Evolutionary conservation across 345 rosid species (phyloP).

Genomic region (Garcia nutans): DNA sequence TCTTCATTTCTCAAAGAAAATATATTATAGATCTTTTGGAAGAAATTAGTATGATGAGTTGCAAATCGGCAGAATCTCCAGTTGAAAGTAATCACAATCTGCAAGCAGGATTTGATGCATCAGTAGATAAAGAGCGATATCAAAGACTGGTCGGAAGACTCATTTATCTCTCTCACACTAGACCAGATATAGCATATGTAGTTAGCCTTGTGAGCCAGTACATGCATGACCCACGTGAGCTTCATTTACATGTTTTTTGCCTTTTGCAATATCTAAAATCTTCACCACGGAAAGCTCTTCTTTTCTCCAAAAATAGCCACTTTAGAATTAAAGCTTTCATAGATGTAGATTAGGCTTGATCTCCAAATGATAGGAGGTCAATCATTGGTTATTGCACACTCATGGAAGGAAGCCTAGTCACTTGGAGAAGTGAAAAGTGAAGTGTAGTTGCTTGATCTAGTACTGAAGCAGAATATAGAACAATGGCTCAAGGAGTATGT

Average conservation of each 20-base stretch:
- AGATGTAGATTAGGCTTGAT: not conserved
- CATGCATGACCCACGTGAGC: too few relatives aligned
- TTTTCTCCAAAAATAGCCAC: not conserved
- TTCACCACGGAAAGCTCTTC: not conserved
- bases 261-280: not conserved
- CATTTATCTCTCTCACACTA: too few relatives aligned
- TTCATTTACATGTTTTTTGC: not conserved
- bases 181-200: too few relatives aligned
- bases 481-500: not conserved
- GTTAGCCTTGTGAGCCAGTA: too few relatives aligned
- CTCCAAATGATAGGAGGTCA: not conserved
- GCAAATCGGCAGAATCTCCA: not conserved
- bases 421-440: not conserved
- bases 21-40: not conserved
- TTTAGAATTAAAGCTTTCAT: not conserved
- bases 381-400: not conserved
- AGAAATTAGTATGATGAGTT: not conserved
- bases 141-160: too few relatives aligned
- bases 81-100: not conserved
- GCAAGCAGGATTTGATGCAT: too few relatives aligned
- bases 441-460: not conserved
- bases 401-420: not conserved
- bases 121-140: too few relatives aligned
- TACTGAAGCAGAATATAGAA: too few relatives aligned
- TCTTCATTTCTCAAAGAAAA: too few relatives aligned